Evolutionary conservation across 805 yeast genomes (phyloP).

Genomic region (Scheffersomyces ergatensis): DNA sequence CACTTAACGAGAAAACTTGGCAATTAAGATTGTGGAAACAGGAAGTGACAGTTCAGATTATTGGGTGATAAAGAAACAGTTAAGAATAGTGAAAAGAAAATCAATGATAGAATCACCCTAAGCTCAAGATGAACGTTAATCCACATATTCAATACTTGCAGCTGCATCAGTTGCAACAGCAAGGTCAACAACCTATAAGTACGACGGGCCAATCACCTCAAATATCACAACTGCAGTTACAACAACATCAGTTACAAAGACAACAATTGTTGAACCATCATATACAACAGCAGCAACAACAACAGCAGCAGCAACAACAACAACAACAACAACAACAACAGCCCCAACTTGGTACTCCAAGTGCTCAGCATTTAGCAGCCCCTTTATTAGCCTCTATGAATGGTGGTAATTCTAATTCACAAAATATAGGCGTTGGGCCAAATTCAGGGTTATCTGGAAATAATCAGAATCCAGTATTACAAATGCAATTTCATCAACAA

Average conservation of each 20-base stretch:
- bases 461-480: constrained; percentile 25
- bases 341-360: constrained; percentile 14
- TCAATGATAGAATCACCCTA: too few species aligned
- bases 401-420: constrained; percentile 18
- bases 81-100: too few species aligned
- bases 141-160: constrained; percentile 44
- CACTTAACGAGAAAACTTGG: too few species aligned
- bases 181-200: constrained; percentile 17
- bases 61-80: too few species aligned
- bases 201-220: constrained; percentile 31
- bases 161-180: constrained; percentile 24
- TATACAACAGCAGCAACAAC: constrained; percentile 28
- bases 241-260: constrained; percentile 34
- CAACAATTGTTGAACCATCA: constrained; percentile 32
- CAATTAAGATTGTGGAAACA: too few species aligned
- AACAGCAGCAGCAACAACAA: constrained; percentile 23
- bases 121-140: constrained; percentile 29
- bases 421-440: constrained; percentile 10
- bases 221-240: constrained; percentile 29
- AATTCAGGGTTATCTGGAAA: constrained; percentile 11
- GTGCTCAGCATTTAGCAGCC: constrained; percentile 21
- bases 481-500: constrained; percentile 24
- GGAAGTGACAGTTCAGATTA: too few species aligned
- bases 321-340: constrained; percentile 17
- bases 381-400: constrained; percentile 37